Conservation (phyloP, 2,329 filamentous ascomycete species). For the Fusarium avenaceum region DNA sequence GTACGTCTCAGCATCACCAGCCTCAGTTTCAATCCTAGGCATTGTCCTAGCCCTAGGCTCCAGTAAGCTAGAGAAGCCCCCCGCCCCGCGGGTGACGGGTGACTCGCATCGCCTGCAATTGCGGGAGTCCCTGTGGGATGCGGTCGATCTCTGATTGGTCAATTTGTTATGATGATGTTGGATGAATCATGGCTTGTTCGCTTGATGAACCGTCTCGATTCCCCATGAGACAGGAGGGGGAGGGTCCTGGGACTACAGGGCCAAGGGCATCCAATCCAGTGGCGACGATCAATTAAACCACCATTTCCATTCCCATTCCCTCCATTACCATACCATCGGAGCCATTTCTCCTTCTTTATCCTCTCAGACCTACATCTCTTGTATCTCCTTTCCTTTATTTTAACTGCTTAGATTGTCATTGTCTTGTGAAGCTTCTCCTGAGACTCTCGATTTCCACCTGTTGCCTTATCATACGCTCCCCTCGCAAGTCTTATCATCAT, state of each 20-base stretch:
- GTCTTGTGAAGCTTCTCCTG: not conserved
- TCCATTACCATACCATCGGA: constrained; percentile 9
- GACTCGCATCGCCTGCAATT: constrained; percentile 64
- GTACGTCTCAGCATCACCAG: constrained; percentile 8
- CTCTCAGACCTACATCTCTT: constrained; percentile 1
- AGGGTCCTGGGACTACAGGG: constrained; percentile 10
- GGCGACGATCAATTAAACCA: constrained; percentile 24
- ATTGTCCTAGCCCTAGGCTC: constrained; percentile 14
- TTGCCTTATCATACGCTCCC: constrained; percentile 10
- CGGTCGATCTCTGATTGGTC: constrained; percentile 52
- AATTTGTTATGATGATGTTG: constrained; percentile 10
- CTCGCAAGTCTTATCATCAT: constrained; percentile 51
- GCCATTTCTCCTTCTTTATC: constrained; percentile 9
- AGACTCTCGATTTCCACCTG: not conserved
- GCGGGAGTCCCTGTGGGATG: constrained; percentile 50
- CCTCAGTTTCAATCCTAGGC: constrained; percentile 5
- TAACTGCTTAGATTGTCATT: constrained; percentile 7
- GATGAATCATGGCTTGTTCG: constrained; percentile 45
- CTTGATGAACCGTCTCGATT: constrained; percentile 31
- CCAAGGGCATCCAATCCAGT: constrained; percentile 32
- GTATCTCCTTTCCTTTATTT: not conserved
- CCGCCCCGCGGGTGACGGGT: constrained; percentile 51
- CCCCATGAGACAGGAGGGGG: constrained; percentile 22
- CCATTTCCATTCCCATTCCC: constrained; percentile 18
- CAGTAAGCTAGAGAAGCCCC: constrained; percentile 9